Evolutionary conservation across 2,329 filamentous ascomycete genomes (phyloP).

Genomic region (Endoconidiophora polonica): DNA sequence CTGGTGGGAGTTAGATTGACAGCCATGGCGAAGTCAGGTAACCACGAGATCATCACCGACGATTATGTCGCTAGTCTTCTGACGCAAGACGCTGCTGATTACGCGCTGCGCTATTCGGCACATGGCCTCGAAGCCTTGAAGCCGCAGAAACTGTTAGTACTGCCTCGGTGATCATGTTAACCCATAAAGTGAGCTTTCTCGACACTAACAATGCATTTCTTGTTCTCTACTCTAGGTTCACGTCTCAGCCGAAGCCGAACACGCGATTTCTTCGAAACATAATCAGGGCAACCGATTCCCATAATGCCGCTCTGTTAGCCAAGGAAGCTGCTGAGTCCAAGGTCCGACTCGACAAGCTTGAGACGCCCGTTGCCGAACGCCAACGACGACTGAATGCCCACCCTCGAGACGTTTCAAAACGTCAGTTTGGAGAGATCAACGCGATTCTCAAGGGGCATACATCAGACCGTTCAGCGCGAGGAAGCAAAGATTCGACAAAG

Average conservation of each 20-base stretch:
- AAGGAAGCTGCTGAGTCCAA: constrained; percentile 69
- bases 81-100: constrained; percentile 59
- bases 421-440: constrained; percentile 44
- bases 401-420: constrained; percentile 20
- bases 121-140: constrained; percentile 54
- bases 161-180: not conserved
- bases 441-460: constrained; percentile 30
- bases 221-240: constrained; percentile 12
- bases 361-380: constrained; percentile 29
- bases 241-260: constrained; percentile 47
- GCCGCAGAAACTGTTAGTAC: constrained; percentile 29
- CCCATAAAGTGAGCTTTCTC: not conserved
- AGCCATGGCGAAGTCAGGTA: too few relatives aligned
- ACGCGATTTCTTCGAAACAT: constrained; percentile 78
- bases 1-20: too few relatives aligned
- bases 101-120: constrained; percentile 55
- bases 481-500: too few relatives aligned
- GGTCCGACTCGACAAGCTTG: constrained; percentile 48
- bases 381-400: constrained; percentile 22
- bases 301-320: constrained; percentile 74
- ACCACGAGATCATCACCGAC: constrained; percentile 28
- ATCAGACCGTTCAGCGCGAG: constrained; percentile 1
- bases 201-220: constrained; percentile 10
- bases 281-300: constrained; percentile 70
- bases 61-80: constrained; percentile 70